A percentile compares a stretch with the other conserved stretches of the same genome.
phyloP scores from a whole-genome alignment of 352 stramenopile species.

The Salisapilia sapeloensis region DNA sequence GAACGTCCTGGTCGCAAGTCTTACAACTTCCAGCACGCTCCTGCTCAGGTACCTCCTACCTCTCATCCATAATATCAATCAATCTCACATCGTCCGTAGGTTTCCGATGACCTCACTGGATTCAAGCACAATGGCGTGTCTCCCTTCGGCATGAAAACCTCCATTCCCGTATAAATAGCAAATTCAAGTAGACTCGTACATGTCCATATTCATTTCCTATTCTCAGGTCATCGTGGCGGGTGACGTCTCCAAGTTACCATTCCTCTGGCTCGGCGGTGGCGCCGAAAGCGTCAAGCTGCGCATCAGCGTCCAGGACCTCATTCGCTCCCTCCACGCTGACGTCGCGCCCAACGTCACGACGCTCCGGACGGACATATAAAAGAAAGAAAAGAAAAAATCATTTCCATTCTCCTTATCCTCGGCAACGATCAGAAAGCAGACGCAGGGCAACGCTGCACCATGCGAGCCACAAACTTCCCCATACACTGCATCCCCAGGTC shows the following conservation, averaged over 20 bases:
- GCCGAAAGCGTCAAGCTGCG: constrained; percentile 63
- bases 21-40: constrained; percentile 80
- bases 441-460: too few relatives aligned
- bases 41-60: constrained; percentile 15
- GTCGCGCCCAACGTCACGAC: constrained; percentile 41
- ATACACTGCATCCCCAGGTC: constrained; percentile 19
- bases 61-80: not conserved
- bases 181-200: not conserved
- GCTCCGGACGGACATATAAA: constrained; percentile 15
- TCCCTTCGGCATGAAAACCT: constrained; percentile 57
- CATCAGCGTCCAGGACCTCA: constrained; percentile 45
- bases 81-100: constrained; percentile 11
- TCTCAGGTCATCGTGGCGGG: constrained; percentile 49
- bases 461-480: constrained; percentile 22
- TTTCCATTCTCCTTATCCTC: not conserved
- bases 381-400: constrained; percentile 1
- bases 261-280: constrained; percentile 69
- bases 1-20: constrained; percentile 49
- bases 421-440: too few relatives aligned
- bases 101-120: constrained; percentile 56
- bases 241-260: constrained; percentile 28
- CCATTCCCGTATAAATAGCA: constrained; percentile 25
- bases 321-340: constrained; percentile 24
- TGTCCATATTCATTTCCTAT: not conserved
- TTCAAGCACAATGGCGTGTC: constrained; percentile 78